phyloP scores from a whole-genome alignment of 225 moss, liverwort and hornwort genomes.

The Thuidium tamariscinum region DNA sequence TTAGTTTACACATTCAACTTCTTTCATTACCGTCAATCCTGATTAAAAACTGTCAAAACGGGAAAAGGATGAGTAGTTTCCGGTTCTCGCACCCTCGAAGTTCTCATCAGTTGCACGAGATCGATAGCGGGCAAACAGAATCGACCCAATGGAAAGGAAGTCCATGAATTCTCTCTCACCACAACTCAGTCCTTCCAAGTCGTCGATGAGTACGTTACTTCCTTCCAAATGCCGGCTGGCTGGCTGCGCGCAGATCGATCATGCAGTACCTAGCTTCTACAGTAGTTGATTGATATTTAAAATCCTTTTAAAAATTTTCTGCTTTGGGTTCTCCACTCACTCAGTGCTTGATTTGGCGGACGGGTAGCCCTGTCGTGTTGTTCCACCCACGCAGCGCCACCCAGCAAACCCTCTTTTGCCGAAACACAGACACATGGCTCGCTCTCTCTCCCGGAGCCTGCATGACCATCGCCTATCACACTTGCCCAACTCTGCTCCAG shows the following conservation, averaged over 20 bases:
- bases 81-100: neutral
- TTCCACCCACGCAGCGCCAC: neutral
- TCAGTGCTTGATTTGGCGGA: too few species aligned
- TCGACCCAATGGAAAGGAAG: neutral
- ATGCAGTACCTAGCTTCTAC: too few species aligned
- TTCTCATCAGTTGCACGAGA: neutral
- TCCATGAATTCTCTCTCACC: neutral
- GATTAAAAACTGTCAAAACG: too few species aligned
- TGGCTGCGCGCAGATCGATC: too few species aligned
- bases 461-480: neutral
- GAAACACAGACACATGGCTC: constrained; percentile 1
- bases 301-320: too few species aligned
- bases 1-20: neutral
- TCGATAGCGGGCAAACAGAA: neutral
- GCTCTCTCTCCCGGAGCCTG: neutral
- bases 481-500: neutral
- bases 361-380: neutral
- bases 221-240: neutral
- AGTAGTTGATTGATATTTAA: too few species aligned
- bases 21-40: neutral
- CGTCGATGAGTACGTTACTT: neutral
- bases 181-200: neutral
- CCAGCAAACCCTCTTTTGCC: neutral
- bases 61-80: neutral
- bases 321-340: too few species aligned